Evolutionary conservation across 345 rosid genomes (phyloP).

Genomic region (Acer negundo): DNA sequence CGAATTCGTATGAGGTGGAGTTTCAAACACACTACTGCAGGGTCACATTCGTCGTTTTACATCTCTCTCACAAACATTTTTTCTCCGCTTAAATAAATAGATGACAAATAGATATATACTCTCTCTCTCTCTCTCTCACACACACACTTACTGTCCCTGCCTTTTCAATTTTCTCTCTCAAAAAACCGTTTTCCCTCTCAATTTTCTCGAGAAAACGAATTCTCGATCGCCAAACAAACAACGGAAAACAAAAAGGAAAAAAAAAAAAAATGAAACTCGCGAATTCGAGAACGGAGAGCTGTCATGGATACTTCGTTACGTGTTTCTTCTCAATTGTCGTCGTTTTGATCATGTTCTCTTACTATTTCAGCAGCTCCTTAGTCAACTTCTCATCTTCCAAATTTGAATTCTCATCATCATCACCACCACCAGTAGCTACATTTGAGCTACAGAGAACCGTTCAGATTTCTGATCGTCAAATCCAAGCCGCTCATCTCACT

Average conservation of each 20-base stretch:
- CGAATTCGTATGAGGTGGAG: no score
- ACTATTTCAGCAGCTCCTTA: constrained; percentile 24
- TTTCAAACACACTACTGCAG: not conserved
- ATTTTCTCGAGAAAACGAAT: constrained; percentile 21
- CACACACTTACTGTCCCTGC: not conserved
- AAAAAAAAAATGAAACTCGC: not conserved
- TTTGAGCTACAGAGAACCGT: constrained; percentile 34
- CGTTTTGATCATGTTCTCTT: constrained; percentile 21
- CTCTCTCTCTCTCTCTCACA: not conserved
- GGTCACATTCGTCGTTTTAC: constrained; percentile 8
- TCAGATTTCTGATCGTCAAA: constrained; percentile 29
- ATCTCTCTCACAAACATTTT: not conserved
- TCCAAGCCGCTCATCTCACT: constrained; percentile 31
- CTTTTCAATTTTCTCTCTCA: constrained; percentile 2
- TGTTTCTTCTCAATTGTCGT: constrained; percentile 30
- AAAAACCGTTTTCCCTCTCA: constrained; percentile 2
- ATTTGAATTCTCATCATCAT: constrained; percentile 15
- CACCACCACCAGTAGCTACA: constrained; percentile 19
- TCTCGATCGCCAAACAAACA: constrained; percentile 28
- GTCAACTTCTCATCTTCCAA: constrained; percentile 27
- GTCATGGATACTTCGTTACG: not conserved
- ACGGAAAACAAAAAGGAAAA: not conserved
- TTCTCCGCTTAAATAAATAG: not conserved
- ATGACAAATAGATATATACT: no score
- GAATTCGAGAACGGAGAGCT: not conserved